A percentile compares a stretch with the other conserved stretches of the same genome.
phyloP scores from a whole-genome alignment of 1,284 basidiomycete genomes.

The Leccinum pachyderme region DNA sequence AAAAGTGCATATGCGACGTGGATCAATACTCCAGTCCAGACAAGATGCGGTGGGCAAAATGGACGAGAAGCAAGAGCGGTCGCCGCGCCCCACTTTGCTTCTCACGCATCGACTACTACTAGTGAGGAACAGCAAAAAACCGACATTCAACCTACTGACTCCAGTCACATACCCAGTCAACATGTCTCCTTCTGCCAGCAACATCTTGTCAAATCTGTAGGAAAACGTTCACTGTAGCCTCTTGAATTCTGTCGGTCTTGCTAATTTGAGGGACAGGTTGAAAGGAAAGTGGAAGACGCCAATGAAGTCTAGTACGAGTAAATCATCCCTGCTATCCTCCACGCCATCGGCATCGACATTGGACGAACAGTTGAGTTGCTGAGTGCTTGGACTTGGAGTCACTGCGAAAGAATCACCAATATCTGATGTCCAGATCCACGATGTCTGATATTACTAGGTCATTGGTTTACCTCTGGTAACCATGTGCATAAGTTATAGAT shows the following conservation, averaged over 20 bases:
- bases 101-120: no score
- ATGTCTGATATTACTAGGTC: neutral
- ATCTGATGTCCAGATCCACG: slow-evolving; percentile 5
- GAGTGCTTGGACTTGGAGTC: neutral
- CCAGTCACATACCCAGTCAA: neutral
- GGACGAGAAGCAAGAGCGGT: no score
- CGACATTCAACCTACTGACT: slow-evolving; percentile 2
- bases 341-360: neutral
- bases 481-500: no score
- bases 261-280: neutral
- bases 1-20: no score
- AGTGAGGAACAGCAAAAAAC: neutral
- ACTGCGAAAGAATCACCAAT: neutral
- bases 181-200: neutral
- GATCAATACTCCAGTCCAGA: no score
- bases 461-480: neutral
- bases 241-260: neutral
- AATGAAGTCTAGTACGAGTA: neutral
- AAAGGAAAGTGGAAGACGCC: neutral
- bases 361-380: slow-evolving; percentile 12
- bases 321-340: neutral
- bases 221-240: neutral
- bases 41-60: no score
- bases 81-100: no score
- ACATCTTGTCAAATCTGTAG: slow-evolving; percentile 14